These are phyloP conservation scores for Salix purpurea DNA, from an alignment of 345 rosid species.

Conservation along the genomic window DNA sequence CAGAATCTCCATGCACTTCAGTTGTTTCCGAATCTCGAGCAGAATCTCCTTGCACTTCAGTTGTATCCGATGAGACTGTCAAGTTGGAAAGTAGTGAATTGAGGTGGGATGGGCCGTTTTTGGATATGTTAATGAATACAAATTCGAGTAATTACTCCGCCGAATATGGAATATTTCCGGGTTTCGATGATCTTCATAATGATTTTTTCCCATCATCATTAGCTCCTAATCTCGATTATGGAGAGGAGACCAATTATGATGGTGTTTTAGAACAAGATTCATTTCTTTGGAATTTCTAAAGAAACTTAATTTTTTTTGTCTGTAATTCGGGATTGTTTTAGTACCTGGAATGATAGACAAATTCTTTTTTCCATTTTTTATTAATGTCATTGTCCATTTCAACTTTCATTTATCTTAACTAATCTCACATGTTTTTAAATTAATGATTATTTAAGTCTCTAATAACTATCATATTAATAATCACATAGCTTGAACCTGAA, in stretches of 20 bases:
- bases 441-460: too few species aligned
- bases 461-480: accelerated
- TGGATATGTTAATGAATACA: conserved; percentile 26
- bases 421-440: accelerated
- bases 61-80: conserved; percentile 25
- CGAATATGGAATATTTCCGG: conserved; percentile 50
- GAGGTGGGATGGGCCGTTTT: conserved; percentile 18
- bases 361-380: not conserved
- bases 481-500: accelerated
- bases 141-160: conserved; percentile 24
- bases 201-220: conserved; percentile 31
- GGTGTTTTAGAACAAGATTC: conserved; percentile 26
- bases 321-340: not conserved
- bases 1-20: conserved; percentile 44
- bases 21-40: conserved; percentile 20
- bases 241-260: conserved; percentile 28
- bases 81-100: conserved; percentile 26
- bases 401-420: too few species aligned
- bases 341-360: not conserved
- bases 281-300: conserved; percentile 62
- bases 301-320: not conserved
- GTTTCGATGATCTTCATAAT: conserved; percentile 43
- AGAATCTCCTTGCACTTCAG: conserved; percentile 45
- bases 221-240: conserved; percentile 17
- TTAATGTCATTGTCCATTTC: too few species aligned